Evolutionary conservation across 257 asterid genomes (phyloP), one percentile per base, ranked within the genome.

Genomic region (Nicotiana paniculata): DNA sequence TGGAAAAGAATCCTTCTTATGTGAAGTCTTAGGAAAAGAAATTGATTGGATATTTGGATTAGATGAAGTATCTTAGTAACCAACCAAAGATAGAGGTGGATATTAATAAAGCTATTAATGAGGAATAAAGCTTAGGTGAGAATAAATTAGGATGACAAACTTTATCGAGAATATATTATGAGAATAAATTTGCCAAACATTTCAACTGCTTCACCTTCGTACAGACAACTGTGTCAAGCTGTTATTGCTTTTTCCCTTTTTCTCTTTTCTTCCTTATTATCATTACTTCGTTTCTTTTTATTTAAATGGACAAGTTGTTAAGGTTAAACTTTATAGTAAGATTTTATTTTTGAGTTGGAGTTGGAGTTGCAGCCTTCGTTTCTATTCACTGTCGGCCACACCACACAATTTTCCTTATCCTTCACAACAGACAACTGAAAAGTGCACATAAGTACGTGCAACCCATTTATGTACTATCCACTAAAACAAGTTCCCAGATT

Each of bases 31-130:
- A 48, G 46, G 26, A 28, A 51, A 48, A 51, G 9, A 51, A 74
- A 48, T 24, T 8, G 46, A 51, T 51, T 75, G 6, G 63, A 75
- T 75, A 24, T 26, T 51, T 75, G 3, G 46, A 75, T 75, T 75
- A 26, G 16, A 48, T 51, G 79, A 28, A 26, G 79, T 15, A 75
- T 75, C 46, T 75, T 75, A 75, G 46, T 51, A 15, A 75, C 79
- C 79, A 51, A 75, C 63, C 79, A 75, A 75, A 75, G 62, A 75
- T 75, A 15, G 79, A 75, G 62, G 63, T 51, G 79, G 79, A 51
- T 75, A 13, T 51, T 75, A 51, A 28, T 51, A 28, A 26, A 75
- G 63, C 61, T 72, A 72, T 12, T 72, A 12, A 72, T 24, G 37
- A 72, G 79, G 79, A 72, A 72, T 21, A 46, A 48, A 72, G 5